phyloP scores from a whole-genome alignment of 2,329 filamentous ascomycete species.

The Sclerotinia minor region DNA sequence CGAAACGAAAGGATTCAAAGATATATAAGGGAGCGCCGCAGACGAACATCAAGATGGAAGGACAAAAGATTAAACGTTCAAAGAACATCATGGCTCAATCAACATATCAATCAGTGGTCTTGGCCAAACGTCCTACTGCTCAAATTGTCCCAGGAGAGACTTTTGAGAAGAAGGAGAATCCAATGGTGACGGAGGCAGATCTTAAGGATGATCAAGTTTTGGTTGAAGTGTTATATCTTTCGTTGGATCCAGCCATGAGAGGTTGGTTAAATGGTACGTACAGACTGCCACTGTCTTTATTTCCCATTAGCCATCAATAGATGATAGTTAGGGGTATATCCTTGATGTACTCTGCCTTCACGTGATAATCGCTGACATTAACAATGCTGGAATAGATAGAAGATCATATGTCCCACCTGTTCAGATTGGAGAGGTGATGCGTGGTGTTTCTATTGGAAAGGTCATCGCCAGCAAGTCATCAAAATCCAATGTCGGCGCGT shows the following conservation, averaged over 20 bases:
- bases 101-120: constrained; percentile 49
- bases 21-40: constrained; percentile 14
- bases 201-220: constrained; percentile 66
- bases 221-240: constrained; percentile 61
- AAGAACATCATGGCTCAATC: constrained; percentile 40
- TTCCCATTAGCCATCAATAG: constrained; percentile 6
- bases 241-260: constrained; percentile 75
- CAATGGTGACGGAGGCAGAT: constrained; percentile 48
- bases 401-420: constrained; percentile 69
- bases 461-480: constrained; percentile 61
- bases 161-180: constrained; percentile 55
- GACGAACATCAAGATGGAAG: constrained; percentile 8
- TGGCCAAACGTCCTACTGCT: constrained; percentile 62
- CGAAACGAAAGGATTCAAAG: constrained; percentile 21
- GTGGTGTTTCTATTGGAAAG: constrained; percentile 59
- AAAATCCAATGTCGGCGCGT: constrained; percentile 56
- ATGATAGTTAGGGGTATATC: not conserved
- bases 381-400: constrained; percentile 40
- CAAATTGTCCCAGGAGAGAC: constrained; percentile 65
- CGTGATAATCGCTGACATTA: constrained; percentile 7
- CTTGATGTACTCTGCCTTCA: constrained; percentile 11
- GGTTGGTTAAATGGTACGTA: constrained; percentile 63
- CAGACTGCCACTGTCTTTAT: not conserved
- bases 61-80: constrained; percentile 27
- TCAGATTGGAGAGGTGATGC: constrained; percentile 67